Percentiles rank a stretch among this genome's conserved stretches.
Conservation (phyloP, 2,329 filamentous ascomycete genomes). For the Alternaria brassicicola region DNA sequence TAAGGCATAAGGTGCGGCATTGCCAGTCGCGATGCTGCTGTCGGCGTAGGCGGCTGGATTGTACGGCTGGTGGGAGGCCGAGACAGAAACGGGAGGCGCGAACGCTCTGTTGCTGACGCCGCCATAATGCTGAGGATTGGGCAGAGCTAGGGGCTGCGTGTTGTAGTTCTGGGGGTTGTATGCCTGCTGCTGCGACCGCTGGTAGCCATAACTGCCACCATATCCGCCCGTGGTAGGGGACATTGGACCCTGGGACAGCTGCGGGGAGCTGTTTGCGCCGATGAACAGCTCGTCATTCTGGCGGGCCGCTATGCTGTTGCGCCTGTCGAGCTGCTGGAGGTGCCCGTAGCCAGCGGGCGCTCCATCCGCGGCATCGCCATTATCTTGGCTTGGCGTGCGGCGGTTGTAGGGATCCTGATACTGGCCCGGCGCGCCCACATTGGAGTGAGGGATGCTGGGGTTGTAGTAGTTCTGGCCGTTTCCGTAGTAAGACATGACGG, state of each 20-base stretch:
- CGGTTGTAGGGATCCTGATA: constrained; percentile 50
- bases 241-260: constrained; percentile 32
- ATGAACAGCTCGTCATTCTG: constrained; percentile 69
- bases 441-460: constrained; percentile 50
- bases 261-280: constrained; percentile 43
- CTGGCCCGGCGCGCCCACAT: constrained; percentile 44
- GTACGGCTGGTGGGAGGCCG: constrained; percentile 48
- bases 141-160: constrained; percentile 46
- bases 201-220: constrained; percentile 53
- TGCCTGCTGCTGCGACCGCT: constrained; percentile 42
- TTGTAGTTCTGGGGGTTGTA: constrained; percentile 70
- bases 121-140: constrained; percentile 70
- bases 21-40: constrained; percentile 37
- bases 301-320: constrained; percentile 46
- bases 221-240: constrained; percentile 38
- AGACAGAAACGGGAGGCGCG: constrained; percentile 30
- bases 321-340: constrained; percentile 38
- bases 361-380: constrained; percentile 70
- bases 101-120: constrained; percentile 46
- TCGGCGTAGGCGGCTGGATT: constrained; percentile 55
- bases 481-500: constrained; percentile 62
- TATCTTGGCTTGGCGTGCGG: constrained; percentile 75
- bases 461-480: constrained; percentile 60
- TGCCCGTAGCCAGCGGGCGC: constrained; percentile 47
- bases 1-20: constrained; percentile 46